Evolutionary conservation across 352 stramenopile species (phyloP), one percentile per base, ranked within the genome.

Genomic region (Phytophthora meadii): DNA sequence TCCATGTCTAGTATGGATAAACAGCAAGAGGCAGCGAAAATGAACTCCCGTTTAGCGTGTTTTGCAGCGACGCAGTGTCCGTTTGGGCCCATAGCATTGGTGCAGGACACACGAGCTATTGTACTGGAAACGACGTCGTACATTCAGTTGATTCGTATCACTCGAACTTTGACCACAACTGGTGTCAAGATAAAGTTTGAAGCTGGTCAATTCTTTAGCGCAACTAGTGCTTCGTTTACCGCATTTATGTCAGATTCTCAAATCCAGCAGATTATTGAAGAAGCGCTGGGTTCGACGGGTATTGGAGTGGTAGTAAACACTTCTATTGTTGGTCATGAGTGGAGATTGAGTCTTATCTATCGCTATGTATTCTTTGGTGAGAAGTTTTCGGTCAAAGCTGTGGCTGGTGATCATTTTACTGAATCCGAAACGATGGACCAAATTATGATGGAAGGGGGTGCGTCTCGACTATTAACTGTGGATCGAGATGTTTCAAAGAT

Each of bases 41-140:
- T 36, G 34, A 60, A 34, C 22, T 32, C 40, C 9, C 40, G 48
- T 24, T n/a, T 69, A n/a, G 47, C 61, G 9, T 65, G 54, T 17
- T 69, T 69, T 27, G 28, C 61, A 11, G 14, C 30, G 4, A 69
- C 53, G 22, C 53, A 30, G 10, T 69, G 61, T 44, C 61, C 61
- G 28, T 69, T 69, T 50, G 61, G 61, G 4, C 46, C 61, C 15
- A 42, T 58, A 9, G 44, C 45, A 10, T 28, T 47, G 24, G 46
- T 69, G 24, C 3, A 41, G 42, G 55, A 58, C 4, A 25, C 53
- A 4, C 53, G n/a, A 48, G 40, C 40, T 17, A 25, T 64, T 47
- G 45, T 69, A 3, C 25, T 69, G 46, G 61, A 69, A 17, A 69
- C 54, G 10, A 44, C 53, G 11, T 64, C 61, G 2, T 69, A 64